phyloP scores from a whole-genome alignment of 2,329 filamentous ascomycete species.

The Colletotrichum higginsianum region DNA sequence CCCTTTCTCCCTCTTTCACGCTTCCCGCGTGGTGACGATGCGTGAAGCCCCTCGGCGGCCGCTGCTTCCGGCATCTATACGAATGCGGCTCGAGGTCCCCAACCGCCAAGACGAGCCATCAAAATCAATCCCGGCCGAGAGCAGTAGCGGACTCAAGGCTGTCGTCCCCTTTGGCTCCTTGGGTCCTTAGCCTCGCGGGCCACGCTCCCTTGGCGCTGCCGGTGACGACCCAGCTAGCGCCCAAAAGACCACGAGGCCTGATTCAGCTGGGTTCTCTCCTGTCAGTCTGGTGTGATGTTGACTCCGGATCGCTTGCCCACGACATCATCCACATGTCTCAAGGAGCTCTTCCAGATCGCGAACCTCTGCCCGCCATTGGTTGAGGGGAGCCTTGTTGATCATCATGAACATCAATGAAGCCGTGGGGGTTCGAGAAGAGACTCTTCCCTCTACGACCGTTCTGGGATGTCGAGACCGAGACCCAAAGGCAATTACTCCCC shows the following conservation, averaged over 20 bases:
- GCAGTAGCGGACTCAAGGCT: neutral
- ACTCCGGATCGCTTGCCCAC: neutral
- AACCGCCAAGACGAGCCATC: neutral
- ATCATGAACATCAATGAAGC: neutral
- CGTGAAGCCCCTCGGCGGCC: neutral
- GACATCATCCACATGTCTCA: neutral
- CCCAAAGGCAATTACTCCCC: neutral
- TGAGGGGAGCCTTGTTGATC: neutral
- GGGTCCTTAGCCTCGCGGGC: neutral
- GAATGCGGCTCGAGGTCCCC: neutral
- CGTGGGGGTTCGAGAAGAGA: neutral
- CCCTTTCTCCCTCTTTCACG: neutral
- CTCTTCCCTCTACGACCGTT: neutral
- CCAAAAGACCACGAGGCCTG: neutral
- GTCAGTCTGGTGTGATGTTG: neutral
- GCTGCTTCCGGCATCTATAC: neutral
- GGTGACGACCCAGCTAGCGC: neutral
- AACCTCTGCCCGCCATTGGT: too few relatives aligned
- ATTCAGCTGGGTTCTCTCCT: neutral
- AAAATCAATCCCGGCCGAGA: slow-evolving; percentile 8
- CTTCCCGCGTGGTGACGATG: neutral
- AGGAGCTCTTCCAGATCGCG: neutral
- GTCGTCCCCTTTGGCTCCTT: neutral
- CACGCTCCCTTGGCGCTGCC: neutral
- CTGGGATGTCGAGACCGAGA: neutral